Base-by-base conservation (phyloP, 495 filamentous ascomycete species). In the Podospora pseudocomata region DNA sequence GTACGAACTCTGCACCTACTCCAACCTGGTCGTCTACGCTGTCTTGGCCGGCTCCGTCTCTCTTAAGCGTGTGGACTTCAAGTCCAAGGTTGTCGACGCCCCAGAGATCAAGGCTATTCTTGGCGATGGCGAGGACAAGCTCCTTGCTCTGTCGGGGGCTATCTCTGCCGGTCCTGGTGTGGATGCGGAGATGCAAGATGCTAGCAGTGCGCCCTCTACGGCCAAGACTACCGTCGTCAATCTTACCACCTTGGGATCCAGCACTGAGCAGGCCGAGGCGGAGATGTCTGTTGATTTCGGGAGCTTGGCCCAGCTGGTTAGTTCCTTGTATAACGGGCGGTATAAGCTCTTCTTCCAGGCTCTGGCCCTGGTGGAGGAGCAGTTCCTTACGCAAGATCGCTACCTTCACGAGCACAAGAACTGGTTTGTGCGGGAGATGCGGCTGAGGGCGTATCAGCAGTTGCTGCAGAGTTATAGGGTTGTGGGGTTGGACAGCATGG, bases 361-460 rank as follows among this genome's bases (percentile, higher is more conserved):
- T 13, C 86, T 99, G 26, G 94, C 91, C n/a, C 85, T 88, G 16
- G 94, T 97, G 4, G 95, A 99, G 83, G 92, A 94, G 76, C 87
- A 89, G 71, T 99, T 99, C 86, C 81, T 99, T 68, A 93, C 87
- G 66, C 91, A 94, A 74, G 96, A 99, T 74, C 90, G 95, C 54
- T 96, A 97, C 79, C 83, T 99, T 65, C 88, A 91, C 72, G 96
- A 98, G 82, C 95, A 99, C 80, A 90, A 89, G 70, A 86, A 88
- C 67, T 99, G 94, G 94, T 98, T 93, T 79, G 93, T 98, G 67
- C 91, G 95, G 39, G 95, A 99, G 83, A 99, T 98, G 95, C 89
- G 95, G 66, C 87, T 97, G 60, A 88, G 94, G 65, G 94, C 91
- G 54, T 99, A 99, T 78, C 91, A 95, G 79, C 95, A 99, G 80